Conservation (phyloP, 2,329 filamentous ascomycete species). For the Aspergillus caelatus region DNA sequence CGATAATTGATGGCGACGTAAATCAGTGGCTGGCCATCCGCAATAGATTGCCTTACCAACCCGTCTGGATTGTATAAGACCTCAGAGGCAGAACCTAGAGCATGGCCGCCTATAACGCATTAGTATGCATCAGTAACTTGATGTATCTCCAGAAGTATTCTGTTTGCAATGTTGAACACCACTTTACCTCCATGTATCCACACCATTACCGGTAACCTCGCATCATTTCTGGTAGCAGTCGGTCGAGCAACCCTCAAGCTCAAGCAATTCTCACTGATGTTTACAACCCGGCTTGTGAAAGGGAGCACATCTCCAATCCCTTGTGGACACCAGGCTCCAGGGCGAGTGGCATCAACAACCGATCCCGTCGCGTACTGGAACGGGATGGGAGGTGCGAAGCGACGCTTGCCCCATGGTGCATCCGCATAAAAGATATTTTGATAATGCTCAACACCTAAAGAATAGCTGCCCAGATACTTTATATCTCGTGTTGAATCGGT, state of each 20-base stretch:
- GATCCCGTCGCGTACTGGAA: slow-evolving; percentile 9
- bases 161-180: neutral
- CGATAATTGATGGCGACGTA: slow-evolving; percentile 23
- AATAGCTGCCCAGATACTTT: slow-evolving; percentile 15
- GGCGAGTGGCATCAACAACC: slow-evolving; percentile 20
- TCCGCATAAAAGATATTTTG: slow-evolving; percentile 25
- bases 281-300: slow-evolving; percentile 20
- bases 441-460: slow-evolving; percentile 17
- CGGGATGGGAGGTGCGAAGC: slow-evolving; percentile 20
- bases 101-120: slow-evolving; percentile 18
- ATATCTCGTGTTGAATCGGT: slow-evolving; percentile 8
- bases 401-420: slow-evolving; percentile 16
- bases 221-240: neutral
- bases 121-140: neutral
- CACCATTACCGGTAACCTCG: slow-evolving; percentile 18
- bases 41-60: slow-evolving; percentile 10
- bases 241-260: slow-evolving; percentile 20
- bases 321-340: slow-evolving; percentile 23
- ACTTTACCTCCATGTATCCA: slow-evolving; percentile 20
- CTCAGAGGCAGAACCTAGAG: slow-evolving; percentile 17
- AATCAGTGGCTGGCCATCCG: slow-evolving; percentile 14
- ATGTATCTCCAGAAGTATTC: neutral
- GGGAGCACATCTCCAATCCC: slow-evolving; percentile 22
- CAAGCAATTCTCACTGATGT: slow-evolving; percentile 23
- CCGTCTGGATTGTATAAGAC: slow-evolving; percentile 20